phyloP scores from a whole-genome alignment of 192 early-diverging fungal genomes.

The Ambispora gerdemannii region DNA sequence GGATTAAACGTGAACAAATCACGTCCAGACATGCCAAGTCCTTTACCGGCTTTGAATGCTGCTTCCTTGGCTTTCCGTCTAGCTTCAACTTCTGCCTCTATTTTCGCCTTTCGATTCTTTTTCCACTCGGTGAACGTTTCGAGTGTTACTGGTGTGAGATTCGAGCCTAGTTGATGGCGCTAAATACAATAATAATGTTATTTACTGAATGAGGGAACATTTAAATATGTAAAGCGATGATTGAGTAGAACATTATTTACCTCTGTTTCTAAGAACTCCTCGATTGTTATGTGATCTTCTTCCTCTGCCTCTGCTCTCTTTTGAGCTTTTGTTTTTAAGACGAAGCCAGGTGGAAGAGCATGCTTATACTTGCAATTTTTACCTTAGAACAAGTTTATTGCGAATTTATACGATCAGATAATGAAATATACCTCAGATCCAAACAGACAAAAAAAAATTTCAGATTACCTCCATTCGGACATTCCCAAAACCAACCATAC shows the following conservation, averaged over 20 bases:
- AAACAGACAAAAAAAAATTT: conserved; percentile 12
- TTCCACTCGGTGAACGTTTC: conserved; percentile 95
- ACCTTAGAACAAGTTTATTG: conserved; percentile 32
- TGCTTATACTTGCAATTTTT: conserved; percentile 93
- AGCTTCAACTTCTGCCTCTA: conserved; percentile 63
- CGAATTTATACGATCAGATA: background rate
- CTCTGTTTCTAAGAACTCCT: conserved; percentile 97
- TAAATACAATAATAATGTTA: conserved; percentile 33
- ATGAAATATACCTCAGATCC: background rate
- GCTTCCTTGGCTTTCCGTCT: conserved; percentile 78
- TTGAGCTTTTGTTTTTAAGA: conserved; percentile 90
- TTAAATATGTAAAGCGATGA: no score
- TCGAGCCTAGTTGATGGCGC: conserved; percentile 90
- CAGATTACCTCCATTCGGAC: conserved; percentile 84
- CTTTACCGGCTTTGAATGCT: conserved; percentile 80
- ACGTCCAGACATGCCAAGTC: conserved; percentile 91
- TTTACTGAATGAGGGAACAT: no score
- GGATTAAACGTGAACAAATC: conserved; percentile 99
- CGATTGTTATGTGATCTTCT: conserved; percentile 84
- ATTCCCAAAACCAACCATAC: conserved; percentile 99
- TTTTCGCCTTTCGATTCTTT: conserved; percentile 69
- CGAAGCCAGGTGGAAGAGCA: conserved; percentile 93
- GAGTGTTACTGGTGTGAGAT: conserved; percentile 91
- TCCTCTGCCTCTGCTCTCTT: conserved; percentile 67
- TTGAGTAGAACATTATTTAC: no score